Base-by-base conservation (phyloP, 257 asterid species). In the Echites panduratus region DNA sequence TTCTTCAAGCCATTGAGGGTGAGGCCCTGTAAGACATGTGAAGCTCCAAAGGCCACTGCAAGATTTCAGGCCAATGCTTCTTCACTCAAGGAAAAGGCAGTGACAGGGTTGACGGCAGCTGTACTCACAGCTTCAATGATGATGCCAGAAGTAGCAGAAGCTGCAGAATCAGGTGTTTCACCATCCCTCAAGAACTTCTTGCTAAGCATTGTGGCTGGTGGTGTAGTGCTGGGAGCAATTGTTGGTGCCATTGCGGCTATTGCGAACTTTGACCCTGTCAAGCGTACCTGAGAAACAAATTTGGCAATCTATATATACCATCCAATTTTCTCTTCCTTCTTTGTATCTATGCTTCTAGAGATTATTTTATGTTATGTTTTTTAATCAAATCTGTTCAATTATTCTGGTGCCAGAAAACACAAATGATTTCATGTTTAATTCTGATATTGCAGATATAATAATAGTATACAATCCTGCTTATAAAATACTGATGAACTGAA, bases 191-290 rank as follows among this genome's bases (percentile, higher is more conserved):
- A 89, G 84, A 93, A 90, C 85, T 90, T 90, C 87, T 73, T 90
- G 89, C 88, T 87, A 73, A 93, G 98, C 83, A 93, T 89, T 35
- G 85, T 19, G 10, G 92, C 97, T 13, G 98, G 98, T 29, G 96
- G 97, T 43, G 85, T 85, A 5, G 97, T 93, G 66, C 85, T 87
- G 75, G 70, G 66, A 11, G 92, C 89, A 74, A 72, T 93, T 35
- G 1, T 84, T 17, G 95, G 90, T 9, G 98, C 90, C 9, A 79
- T 93, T 27, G 50, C 88, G 38, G 96, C 92, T 48, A 92, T 90
- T 49, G 70, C 97, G 76, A 93, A 88, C 86, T 93, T 93, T 52
- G 98, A 90, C 70, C 98, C 97, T 40, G 96, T 93, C 80, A 90
- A 89, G 82, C 74, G 96, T 75, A 61, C 74, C 85, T 93, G 86